Conservation (phyloP, 805 yeast species). For the Dipodascopsis tothii region DNA sequence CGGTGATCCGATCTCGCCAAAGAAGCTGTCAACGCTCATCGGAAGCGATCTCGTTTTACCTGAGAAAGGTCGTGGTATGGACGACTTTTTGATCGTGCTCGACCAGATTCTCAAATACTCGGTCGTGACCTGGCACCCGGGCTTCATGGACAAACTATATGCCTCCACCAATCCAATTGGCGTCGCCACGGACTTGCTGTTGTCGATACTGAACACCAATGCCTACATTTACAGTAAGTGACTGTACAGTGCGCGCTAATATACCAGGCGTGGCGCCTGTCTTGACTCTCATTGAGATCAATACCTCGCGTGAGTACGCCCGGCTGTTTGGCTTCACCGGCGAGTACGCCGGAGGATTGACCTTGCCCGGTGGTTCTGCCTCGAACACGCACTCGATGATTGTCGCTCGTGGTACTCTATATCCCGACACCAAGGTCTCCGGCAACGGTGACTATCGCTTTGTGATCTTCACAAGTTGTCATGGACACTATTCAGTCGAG, state of each 20-base stretch:
- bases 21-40: slow-evolving; percentile 10
- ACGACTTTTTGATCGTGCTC: slow-evolving; percentile 43
- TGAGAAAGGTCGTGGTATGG: slow-evolving; percentile 19
- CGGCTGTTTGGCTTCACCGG: slow-evolving; percentile 50
- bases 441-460: slow-evolving; percentile 53
- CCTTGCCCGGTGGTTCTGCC: slow-evolving; percentile 84
- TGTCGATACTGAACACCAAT: slow-evolving; percentile 69
- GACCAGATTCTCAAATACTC: slow-evolving; percentile 56
- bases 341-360: slow-evolving; percentile 64
- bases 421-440: slow-evolving; percentile 57
- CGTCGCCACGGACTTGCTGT: slow-evolving; percentile 58
- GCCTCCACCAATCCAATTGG: slow-evolving; percentile 86
- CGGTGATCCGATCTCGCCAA: slow-evolving; percentile 33
- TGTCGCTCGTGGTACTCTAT: slow-evolving; percentile 59
- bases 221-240: slow-evolving; percentile 55
- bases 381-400: slow-evolving; percentile 74
- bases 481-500: slow-evolving; percentile 63
- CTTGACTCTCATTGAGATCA: slow-evolving; percentile 64
- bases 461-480: slow-evolving; percentile 63
- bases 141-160: slow-evolving; percentile 74
- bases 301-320: slow-evolving; percentile 62
- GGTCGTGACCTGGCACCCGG: slow-evolving; percentile 81
- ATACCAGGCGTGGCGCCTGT: slow-evolving; percentile 66
- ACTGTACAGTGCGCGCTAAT: not conserved
- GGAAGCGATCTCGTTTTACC: slow-evolving; percentile 8